These are phyloP conservation scores for Ganoderma lingzhi DNA, from an alignment of 1,284 basidiomycete genomes.

Conservation along the genomic window DNA sequence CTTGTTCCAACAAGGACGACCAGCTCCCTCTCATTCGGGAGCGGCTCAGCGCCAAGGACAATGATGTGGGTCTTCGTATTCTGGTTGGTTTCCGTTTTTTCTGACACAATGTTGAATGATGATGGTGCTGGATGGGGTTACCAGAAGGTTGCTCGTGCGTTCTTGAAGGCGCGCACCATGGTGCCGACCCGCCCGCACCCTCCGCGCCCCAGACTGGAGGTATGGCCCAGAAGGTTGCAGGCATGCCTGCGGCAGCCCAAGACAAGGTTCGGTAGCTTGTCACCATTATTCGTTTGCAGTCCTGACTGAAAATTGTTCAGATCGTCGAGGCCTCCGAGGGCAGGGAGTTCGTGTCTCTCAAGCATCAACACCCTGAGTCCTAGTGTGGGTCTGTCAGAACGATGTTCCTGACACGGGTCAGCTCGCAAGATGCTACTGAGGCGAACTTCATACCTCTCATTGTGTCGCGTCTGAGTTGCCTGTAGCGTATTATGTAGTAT, in stretches of 20 bases:
- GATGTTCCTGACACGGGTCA: too few relatives aligned
- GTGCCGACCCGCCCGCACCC: slow-evolving; percentile 29
- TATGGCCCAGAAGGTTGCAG: slow-evolving; percentile 33
- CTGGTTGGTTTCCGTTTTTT: background rate
- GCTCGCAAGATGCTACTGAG: too few relatives aligned
- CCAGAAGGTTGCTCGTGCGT: slow-evolving; percentile 34
- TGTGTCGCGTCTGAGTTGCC: too few relatives aligned
- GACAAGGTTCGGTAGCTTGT: slow-evolving; percentile 25
- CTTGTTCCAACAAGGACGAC: too few relatives aligned
- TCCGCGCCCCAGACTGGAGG: slow-evolving; percentile 32
- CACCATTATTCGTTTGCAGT: too few relatives aligned
- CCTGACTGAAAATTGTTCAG: slow-evolving; percentile 9
- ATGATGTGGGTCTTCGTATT: slow-evolving; percentile 33
- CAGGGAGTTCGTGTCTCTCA: slow-evolving; percentile 29
- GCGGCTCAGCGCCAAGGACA: slow-evolving; percentile 34
- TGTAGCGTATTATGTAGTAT: too few relatives aligned
- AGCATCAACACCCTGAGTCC: slow-evolving; percentile 21
- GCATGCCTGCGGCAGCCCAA: slow-evolving; percentile 23
- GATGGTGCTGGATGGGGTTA: slow-evolving; percentile 1
- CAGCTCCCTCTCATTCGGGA: slow-evolving; percentile 32
- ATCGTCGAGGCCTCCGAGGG: slow-evolving; percentile 26
- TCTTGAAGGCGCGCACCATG: slow-evolving; percentile 32
- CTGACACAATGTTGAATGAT: background rate
- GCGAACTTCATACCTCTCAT: too few relatives aligned
- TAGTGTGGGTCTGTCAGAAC: background rate